Evolutionary conservation across 2,329 filamentous ascomycete genomes (phyloP), one percentile per base, ranked within the genome.

Genomic region (Ceratocystis smalleyi): DNA sequence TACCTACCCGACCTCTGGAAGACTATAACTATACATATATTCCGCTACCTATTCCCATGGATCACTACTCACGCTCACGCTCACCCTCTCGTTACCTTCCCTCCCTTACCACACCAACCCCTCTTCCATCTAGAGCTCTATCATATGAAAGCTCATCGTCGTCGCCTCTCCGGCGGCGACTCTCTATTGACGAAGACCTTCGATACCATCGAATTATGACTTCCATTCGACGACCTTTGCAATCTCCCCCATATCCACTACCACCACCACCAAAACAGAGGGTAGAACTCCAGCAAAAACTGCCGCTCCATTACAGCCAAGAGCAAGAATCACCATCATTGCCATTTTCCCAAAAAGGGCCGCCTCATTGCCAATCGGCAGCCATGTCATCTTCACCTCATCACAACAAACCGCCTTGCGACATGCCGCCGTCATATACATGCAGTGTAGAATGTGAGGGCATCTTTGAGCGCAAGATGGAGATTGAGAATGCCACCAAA

Each of bases 401-500:
- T 6, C 64, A 32, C 43, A 62, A 64, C 59, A 65, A 61, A 72
- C 76, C 67, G 73, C 74, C 63, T 71, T 74, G 61, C 45, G 80
- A 83, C 68, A 69, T 71, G 35, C 73, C 84, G 43, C 83, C 83
- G n/a, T 69, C 71, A 27, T 86, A 86, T 71, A 79, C 80, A 59
- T 82, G 77, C 69, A 78, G 77, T 69, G 77, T 85, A 64, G 74
- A 76, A 64, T 72, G 82, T 60, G 79, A 83, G 70, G 80, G 77
- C 30, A 75, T 84, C 5, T 84, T 85, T 69, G 74, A 78, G 68
- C 79, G 80, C 70, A 87, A 87, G 74, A 81, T 83, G 75, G 85
- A 89, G 72, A 79, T 88, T 64, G 79, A 83, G 67, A 80, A 84
- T 65, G 82, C 84, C 5, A 84, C 82, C 68, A 82, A 85, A 70